These are phyloP conservation scores for Rhizophagus prolifer DNA, from an alignment of 192 early-diverging fungal species.

Conservation along the genomic window DNA sequence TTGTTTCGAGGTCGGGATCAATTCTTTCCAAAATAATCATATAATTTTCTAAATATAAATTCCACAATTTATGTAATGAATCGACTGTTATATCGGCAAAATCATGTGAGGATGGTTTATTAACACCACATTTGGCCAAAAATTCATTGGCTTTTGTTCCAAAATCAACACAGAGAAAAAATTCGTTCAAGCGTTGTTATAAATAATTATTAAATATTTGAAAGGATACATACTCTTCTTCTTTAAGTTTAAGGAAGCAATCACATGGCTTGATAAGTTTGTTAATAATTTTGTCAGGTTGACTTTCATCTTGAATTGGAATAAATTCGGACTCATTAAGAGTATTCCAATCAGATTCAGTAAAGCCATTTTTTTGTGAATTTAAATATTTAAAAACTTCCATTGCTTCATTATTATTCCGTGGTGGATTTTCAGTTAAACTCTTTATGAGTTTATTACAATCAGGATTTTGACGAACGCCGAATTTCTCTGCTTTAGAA, in stretches of 20 bases:
- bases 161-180: conserved; percentile 68
- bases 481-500: conserved; percentile 56
- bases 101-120: conserved; percentile 74
- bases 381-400: conserved; percentile 68
- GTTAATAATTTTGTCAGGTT: neutral
- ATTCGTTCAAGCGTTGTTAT: conserved; percentile 50
- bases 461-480: conserved; percentile 61
- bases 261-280: neutral
- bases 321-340: conserved; percentile 59
- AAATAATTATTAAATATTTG: conserved; percentile 32
- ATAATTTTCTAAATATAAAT: conserved; percentile 54
- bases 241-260: neutral
- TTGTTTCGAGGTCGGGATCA: conserved; percentile 37
- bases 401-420: conserved; percentile 43
- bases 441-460: conserved; percentile 37
- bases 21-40: conserved; percentile 28
- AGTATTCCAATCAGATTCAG: conserved; percentile 49
- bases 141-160: conserved; percentile 70
- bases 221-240: neutral
- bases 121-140: conserved; percentile 79
- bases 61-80: conserved; percentile 57
- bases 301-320: conserved; percentile 44
- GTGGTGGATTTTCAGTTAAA: conserved; percentile 35
- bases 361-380: conserved; percentile 58
- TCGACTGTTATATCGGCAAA: conserved; percentile 63